These are phyloP conservation scores for Myxozyma neotropica DNA, from an alignment of 805 yeast species.

Conservation along the genomic window DNA sequence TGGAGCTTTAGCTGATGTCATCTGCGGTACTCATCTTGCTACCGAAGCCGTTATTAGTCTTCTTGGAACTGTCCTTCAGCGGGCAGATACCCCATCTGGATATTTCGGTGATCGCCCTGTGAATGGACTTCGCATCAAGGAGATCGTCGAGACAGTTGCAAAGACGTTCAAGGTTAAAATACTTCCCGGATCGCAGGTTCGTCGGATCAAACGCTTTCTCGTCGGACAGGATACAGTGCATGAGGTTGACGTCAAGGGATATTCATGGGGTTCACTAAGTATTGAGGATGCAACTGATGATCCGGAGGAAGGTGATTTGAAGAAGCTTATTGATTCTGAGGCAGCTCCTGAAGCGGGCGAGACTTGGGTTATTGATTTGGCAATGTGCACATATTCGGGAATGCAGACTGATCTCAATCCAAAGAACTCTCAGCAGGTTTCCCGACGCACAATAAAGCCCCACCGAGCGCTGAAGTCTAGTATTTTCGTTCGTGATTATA, in stretches of 20 bases:
- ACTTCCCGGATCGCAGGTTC: slow-evolving; percentile 89
- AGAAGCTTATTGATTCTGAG: slow-evolving; percentile 48
- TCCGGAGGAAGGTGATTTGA: slow-evolving; percentile 32
- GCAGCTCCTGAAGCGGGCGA: slow-evolving; percentile 77
- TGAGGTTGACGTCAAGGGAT: slow-evolving; percentile 91
- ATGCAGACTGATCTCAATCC: slow-evolving; percentile 49
- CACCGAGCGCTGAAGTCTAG: slow-evolving; percentile 54
- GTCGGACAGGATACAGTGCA: slow-evolving; percentile 95
- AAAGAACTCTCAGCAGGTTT: slow-evolving; percentile 38
- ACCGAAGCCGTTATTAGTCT: slow-evolving; percentile 80
- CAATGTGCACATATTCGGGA: slow-evolving; percentile 67
- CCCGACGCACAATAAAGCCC: slow-evolving; percentile 41
- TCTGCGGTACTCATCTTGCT: slow-evolving; percentile 87
- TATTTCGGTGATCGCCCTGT: slow-evolving; percentile 43
- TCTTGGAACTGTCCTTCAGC: slow-evolving; percentile 43
- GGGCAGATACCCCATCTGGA: slow-evolving; percentile 16
- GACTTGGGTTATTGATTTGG: slow-evolving; percentile 81
- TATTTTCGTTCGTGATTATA: slow-evolving; percentile 80
- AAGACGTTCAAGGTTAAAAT: slow-evolving; percentile 77
- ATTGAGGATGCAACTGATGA: slow-evolving; percentile 34
- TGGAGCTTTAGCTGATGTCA: slow-evolving; percentile 85
- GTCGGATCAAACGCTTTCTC: slow-evolving; percentile 88
- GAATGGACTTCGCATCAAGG: slow-evolving; percentile 70
- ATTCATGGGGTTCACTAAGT: slow-evolving; percentile 46
- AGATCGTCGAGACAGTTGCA: slow-evolving; percentile 85